Evolutionary conservation across 2,329 filamentous ascomycete species (phyloP).

Genomic region (Rosellinia necatrix): DNA sequence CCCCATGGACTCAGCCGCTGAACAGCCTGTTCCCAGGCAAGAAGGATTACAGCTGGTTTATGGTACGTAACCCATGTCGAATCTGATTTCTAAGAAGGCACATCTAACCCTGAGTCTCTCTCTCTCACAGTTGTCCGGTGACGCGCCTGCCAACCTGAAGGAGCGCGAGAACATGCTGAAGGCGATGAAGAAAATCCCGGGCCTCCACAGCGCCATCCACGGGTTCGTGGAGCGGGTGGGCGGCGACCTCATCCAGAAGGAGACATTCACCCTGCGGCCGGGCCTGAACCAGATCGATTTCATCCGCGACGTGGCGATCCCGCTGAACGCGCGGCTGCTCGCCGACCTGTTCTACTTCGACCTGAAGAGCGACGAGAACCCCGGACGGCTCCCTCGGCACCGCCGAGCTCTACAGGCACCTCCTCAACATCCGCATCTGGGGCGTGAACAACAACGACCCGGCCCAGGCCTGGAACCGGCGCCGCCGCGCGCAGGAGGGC

Average conservation of each 20-base stretch:
- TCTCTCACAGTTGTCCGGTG: constrained; percentile 38
- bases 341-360: constrained; percentile 64
- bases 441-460: constrained; percentile 54
- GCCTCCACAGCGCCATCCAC: constrained; percentile 39
- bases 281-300: constrained; percentile 49
- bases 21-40: constrained; percentile 43
- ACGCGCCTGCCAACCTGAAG: constrained; percentile 39
- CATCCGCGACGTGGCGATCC: constrained; percentile 61
- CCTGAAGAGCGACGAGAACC: constrained; percentile 58
- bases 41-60: constrained; percentile 46
- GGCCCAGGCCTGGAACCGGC: constrained; percentile 51
- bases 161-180: constrained; percentile 41
- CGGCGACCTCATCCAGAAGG: constrained; percentile 47
- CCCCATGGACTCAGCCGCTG: constrained; percentile 43
- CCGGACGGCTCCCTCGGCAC: constrained; percentile 51
- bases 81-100: not conserved
- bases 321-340: constrained; percentile 59
- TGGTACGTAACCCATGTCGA: constrained; percentile 31
- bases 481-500: constrained; percentile 48
- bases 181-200: constrained; percentile 43
- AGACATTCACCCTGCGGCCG: constrained; percentile 43
- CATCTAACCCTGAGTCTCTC: not conserved
- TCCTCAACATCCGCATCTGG: constrained; percentile 51
- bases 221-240: constrained; percentile 43
- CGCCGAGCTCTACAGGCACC: constrained; percentile 48